These are phyloP conservation scores for Ilex paraguariensis DNA, from an alignment of 305 asterid species.

Conservation along the genomic window DNA sequence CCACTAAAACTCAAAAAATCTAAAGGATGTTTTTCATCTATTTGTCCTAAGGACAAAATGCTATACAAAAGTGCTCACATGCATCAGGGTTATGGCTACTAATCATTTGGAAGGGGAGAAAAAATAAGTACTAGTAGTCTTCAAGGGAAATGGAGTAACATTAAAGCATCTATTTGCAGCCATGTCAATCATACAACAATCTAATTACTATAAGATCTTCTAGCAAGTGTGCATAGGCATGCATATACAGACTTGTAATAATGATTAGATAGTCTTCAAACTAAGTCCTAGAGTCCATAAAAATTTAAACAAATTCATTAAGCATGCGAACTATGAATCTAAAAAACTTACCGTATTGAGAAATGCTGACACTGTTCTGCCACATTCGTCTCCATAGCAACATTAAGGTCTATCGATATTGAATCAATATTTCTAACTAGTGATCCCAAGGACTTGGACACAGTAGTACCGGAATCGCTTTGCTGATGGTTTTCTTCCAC, in stretches of 20 bases:
- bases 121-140: no score
- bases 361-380: constrained; percentile 43
- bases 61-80: no score
- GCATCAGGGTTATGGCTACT: no score
- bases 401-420: constrained; percentile 45
- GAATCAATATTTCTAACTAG: neutral
- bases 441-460: constrained; percentile 40
- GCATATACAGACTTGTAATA: neutral
- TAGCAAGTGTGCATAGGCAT: no score
- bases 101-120: no score
- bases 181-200: no score
- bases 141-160: no score
- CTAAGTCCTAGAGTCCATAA: neutral
- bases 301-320: neutral
- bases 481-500: constrained; percentile 24
- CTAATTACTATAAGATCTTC: no score
- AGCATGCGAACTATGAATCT: constrained; percentile 1
- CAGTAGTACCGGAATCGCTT: constrained; percentile 25
- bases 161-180: no score
- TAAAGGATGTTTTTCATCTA: no score
- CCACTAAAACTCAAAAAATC: no score
- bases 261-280: constrained; percentile 3
- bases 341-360: constrained; percentile 57
- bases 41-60: no score
- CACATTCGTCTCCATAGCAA: constrained; percentile 31